Evolutionary conservation across 2,329 filamentous ascomycete genomes (phyloP).

Genomic region (Aspergillus viridinutans): DNA sequence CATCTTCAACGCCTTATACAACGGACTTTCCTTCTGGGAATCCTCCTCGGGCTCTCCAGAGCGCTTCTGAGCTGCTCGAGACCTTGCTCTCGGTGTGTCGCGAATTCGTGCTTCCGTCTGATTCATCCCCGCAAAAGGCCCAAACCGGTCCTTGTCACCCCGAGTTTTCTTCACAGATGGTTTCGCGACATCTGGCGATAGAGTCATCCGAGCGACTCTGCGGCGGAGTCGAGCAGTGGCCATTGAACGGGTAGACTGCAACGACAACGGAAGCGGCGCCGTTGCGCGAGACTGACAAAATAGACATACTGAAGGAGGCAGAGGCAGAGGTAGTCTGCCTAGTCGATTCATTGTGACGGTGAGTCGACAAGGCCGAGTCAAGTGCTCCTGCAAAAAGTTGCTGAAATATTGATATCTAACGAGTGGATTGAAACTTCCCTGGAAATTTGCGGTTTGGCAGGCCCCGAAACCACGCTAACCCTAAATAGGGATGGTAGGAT

Average conservation of each 20-base stretch:
- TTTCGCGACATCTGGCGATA: slow-evolving; percentile 31
- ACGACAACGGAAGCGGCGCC: slow-evolving; percentile 17
- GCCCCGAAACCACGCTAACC: slow-evolving; percentile 4
- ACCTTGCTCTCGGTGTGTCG: slow-evolving; percentile 33
- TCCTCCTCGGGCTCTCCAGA: slow-evolving; percentile 32
- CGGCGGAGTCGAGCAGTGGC: slow-evolving; percentile 29
- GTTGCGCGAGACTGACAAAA: slow-evolving; percentile 28
- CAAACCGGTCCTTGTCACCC: slow-evolving; percentile 41
- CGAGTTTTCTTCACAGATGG: slow-evolving; percentile 33
- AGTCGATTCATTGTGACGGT: slow-evolving; percentile 14
- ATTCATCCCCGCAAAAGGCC: slow-evolving; percentile 60
- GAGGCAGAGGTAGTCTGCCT: slow-evolving; percentile 27
- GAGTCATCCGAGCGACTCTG: slow-evolving; percentile 35
- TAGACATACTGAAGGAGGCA: slow-evolving; percentile 29
- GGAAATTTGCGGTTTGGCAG: background rate
- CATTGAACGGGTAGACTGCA: slow-evolving; percentile 30
- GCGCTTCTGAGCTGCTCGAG: slow-evolving; percentile 42
- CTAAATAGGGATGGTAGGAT: slow-evolving; percentile 5
- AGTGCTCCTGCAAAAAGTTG: background rate
- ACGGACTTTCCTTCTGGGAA: slow-evolving; percentile 43
- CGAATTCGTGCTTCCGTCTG: slow-evolving; percentile 46
- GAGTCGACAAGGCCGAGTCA: background rate
- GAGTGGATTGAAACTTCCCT: background rate
- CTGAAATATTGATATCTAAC: background rate
- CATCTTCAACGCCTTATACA: slow-evolving; percentile 89